phyloP scores from a whole-genome alignment of 768 basidiomycete genomes.

The Rhodotorula graminis region DNA sequence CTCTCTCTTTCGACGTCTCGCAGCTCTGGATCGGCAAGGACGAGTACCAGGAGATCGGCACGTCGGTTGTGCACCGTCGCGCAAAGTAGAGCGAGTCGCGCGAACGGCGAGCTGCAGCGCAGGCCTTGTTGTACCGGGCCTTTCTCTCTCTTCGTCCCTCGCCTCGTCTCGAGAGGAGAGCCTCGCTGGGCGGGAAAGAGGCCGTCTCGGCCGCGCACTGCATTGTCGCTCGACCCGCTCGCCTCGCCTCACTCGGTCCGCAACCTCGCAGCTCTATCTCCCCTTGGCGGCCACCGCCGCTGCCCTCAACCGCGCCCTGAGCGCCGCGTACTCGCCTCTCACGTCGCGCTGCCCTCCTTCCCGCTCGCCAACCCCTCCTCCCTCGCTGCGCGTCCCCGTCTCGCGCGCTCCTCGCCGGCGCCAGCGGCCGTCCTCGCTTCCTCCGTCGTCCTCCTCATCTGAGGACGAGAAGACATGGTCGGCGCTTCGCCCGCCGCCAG shows the following conservation, averaged over 20 bases:
- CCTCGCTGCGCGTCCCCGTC: background rate
- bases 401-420: background rate
- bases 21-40: slow-evolving; percentile 87
- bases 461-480: background rate
- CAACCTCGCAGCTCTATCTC: too few species aligned
- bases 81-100: slow-evolving; percentile 16
- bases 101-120: too few species aligned
- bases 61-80: slow-evolving; percentile 36
- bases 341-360: background rate
- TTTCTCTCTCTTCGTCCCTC: too few species aligned
- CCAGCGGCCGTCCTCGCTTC: background rate
- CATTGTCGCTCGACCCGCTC: too few species aligned
- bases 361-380: background rate
- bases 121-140: too few species aligned
- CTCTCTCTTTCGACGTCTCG: background rate
- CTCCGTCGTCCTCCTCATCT: background rate
- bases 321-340: slow-evolving; percentile 1
- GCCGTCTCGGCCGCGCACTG: too few species aligned
- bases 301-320: slow-evolving; percentile 1
- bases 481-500: background rate
- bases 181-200: too few species aligned
- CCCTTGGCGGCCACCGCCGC: background rate
- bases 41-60: slow-evolving; percentile 69
- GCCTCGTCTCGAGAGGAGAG: too few species aligned
- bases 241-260: too few species aligned